A percentile compares a stretch with the other conserved stretches of the same genome.
Conservation (phyloP, 148 eudicot species). For the Cornus florida region DNA sequence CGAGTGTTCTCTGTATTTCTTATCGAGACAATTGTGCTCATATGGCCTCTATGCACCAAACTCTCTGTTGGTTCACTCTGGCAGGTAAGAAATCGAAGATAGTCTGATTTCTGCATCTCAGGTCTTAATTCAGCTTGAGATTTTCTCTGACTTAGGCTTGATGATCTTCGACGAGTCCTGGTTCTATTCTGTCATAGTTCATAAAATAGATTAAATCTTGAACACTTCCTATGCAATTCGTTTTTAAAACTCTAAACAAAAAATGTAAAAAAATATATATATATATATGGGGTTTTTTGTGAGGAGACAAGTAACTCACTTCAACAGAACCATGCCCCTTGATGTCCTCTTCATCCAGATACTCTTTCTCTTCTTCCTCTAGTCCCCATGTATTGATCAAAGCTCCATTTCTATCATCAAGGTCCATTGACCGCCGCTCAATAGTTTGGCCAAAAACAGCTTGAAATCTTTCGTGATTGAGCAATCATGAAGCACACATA, state of each 20-base stretch:
- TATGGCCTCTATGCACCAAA: background rate
- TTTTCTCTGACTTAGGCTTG: conserved; percentile 23
- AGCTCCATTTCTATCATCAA: conserved; percentile 18
- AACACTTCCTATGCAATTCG: background rate
- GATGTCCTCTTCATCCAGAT: conserved; percentile 14
- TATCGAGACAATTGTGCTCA: conserved; percentile 2
- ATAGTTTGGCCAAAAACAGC: conserved; percentile 35
- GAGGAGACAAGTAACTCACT: conserved; percentile 25
- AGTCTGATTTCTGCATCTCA: conserved; percentile 25
- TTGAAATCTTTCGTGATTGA: conserved; percentile 22
- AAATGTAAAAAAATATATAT: background rate
- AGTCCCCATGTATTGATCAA: conserved; percentile 17
- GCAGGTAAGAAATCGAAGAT: conserved; percentile 27
- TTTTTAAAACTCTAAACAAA: background rate
- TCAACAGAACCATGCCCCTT: conserved; percentile 10
- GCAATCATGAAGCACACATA: background rate
- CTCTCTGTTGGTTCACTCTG: conserved; percentile 23
- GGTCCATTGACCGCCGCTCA: conserved; percentile 28
- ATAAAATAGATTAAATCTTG: background rate
- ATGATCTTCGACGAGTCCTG: conserved; percentile 22
- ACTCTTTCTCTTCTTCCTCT: conserved; percentile 23
- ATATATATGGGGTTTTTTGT: background rate
- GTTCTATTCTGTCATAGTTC: conserved; percentile 26
- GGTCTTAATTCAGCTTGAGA: conserved; percentile 19
- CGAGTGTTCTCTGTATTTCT: conserved; percentile 10